These are phyloP conservation scores for Xylariales sp. DNA, from an alignment of 2,329 filamentous ascomycete genomes.

Conservation along the genomic window DNA sequence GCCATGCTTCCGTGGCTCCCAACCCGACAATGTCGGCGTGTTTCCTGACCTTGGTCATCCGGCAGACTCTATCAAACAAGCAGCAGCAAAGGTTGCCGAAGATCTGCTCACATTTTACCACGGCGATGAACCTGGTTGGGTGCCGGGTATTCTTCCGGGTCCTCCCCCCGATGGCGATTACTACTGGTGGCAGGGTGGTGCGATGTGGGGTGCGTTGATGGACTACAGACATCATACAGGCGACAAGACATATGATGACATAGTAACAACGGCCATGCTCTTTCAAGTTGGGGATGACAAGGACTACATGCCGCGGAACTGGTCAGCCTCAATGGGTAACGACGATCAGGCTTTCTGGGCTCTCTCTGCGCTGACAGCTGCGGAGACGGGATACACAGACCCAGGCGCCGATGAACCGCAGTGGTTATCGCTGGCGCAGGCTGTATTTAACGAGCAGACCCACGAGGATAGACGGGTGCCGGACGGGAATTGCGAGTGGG, in stretches of 20 bases:
- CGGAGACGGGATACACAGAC: slow-evolving; percentile 59
- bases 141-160: slow-evolving; percentile 53
- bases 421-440: slow-evolving; percentile 63
- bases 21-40: too few species aligned
- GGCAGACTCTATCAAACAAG: slow-evolving; percentile 40
- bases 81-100: slow-evolving; percentile 43
- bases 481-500: slow-evolving; percentile 57
- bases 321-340: slow-evolving; percentile 57
- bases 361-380: slow-evolving; percentile 62
- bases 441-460: slow-evolving; percentile 62
- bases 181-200: slow-evolving; percentile 72
- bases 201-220: slow-evolving; percentile 63
- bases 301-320: slow-evolving; percentile 58
- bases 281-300: slow-evolving; percentile 51
- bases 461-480: slow-evolving; percentile 55
- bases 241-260: slow-evolving; percentile 57
- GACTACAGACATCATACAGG: slow-evolving; percentile 68
- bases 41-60: not conserved
- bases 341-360: slow-evolving; percentile 71
- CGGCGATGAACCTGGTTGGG: slow-evolving; percentile 45
- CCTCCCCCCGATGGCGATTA: slow-evolving; percentile 52
- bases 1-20: too few species aligned
- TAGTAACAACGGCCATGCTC: slow-evolving; percentile 51
- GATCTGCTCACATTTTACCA: slow-evolving; percentile 48
- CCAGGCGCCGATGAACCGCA: slow-evolving; percentile 48